Base-by-base conservation (phyloP, 2,329 filamentous ascomycete genomes). In the Graphilbum sp. region DNA sequence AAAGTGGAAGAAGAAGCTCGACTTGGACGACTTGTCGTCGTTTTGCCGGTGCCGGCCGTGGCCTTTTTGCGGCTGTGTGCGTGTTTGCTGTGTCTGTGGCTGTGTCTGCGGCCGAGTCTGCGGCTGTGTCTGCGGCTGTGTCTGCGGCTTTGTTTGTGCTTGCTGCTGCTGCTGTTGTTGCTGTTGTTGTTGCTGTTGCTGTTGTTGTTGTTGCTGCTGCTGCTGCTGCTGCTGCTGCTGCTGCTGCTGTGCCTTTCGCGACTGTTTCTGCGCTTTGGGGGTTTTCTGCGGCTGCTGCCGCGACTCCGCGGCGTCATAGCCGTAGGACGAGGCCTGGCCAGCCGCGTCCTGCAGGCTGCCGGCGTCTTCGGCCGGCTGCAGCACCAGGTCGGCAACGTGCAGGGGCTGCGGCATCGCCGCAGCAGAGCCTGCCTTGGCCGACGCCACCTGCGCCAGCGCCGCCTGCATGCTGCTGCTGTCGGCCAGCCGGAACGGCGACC, bases 1-100 rank as follows among this genome's bases (percentile, higher is more conserved):
- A 51, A 69, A 68, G 50, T 64, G 61, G 48, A 67, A 67, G 41
- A 60, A 57, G 52, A 69, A 67, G 46, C 62, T 60, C 48, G 61
- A 60, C 49, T 63, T 67, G 41, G 61, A 57, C n/a, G 56, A 46
- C 46, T 62, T 64, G 37, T 55, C 58, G 46, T 54, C 58, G 48
- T 59, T 61, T 45, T 54, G 49, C 41, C 44, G 41, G 33, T 36
- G 38, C 36, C 49, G 42, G 43, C 41, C 37, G 41, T 42, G 45
- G 25, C 32, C 38, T 47, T 44, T 36, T 43, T 44, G n/a, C n/a
- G n/a, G n/a, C n/a, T 43, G 34, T 52, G 43, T 34, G 46, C 45
- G 38, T 24, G 36, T 34, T 32, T 52, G 46, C 18, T 39, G 44
- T 35, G 46, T 49, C 37, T 44, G 40, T 45, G 45, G 51, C 40